Evolutionary conservation across 2,329 filamentous ascomycete species (phyloP).

Genomic region (Claviceps sp.): DNA sequence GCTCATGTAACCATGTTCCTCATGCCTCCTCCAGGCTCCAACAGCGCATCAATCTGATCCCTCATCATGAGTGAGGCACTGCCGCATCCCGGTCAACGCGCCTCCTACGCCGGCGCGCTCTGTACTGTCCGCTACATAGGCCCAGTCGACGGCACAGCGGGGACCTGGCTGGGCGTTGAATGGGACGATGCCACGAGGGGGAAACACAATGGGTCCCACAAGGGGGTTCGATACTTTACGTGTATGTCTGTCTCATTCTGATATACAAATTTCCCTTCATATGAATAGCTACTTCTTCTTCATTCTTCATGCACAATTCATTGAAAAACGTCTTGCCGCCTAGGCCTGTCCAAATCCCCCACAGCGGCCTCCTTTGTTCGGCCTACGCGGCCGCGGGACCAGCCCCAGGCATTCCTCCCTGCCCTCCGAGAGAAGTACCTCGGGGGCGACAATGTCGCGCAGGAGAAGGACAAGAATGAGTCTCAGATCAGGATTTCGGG

Average conservation of each 20-base stretch:
- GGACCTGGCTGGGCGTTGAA: conserved; percentile 85
- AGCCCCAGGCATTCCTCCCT: conserved; percentile 58
- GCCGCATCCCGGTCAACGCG: conserved; percentile 52
- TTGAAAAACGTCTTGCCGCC: neutral
- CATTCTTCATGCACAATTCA: neutral
- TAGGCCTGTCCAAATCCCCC: conserved; percentile 47
- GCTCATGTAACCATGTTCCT: neutral
- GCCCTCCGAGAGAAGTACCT: conserved; percentile 79
- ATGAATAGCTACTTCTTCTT: neutral
- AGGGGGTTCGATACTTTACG: conserved; percentile 66
- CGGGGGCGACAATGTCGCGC: conserved; percentile 18
- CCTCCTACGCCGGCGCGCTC: conserved; percentile 62
- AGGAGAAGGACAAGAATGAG: conserved; percentile 18
- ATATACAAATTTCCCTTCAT: neutral
- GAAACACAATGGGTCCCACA: conserved; percentile 80
- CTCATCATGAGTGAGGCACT: conserved; percentile 24
- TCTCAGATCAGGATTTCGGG: conserved; percentile 53
- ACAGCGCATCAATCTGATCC: too few species aligned
- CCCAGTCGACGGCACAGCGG: conserved; percentile 58
- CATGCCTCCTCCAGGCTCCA: too few species aligned
- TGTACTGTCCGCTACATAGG: conserved; percentile 84
- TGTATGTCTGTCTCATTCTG: conserved; percentile 42
- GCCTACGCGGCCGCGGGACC: conserved; percentile 57
- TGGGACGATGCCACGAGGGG: conserved; percentile 83
- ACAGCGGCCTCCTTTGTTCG: conserved; percentile 81